Conservation (phyloP, 192 early-diverging fungal genomes). For the Coemansia sp. region DNA sequence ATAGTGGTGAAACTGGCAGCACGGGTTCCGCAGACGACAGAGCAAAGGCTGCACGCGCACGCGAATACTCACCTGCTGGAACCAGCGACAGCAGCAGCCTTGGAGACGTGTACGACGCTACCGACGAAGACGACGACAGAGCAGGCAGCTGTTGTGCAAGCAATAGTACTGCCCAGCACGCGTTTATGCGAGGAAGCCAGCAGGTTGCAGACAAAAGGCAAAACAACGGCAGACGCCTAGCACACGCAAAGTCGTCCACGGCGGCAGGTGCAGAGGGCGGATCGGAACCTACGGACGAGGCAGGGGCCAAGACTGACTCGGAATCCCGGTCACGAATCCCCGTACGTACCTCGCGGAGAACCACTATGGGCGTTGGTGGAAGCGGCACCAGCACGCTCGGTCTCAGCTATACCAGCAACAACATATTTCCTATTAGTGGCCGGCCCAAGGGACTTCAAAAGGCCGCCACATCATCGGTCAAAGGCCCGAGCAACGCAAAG, state of each 20-base stretch:
- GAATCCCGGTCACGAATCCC: slow-evolving; percentile 18
- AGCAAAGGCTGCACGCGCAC: slow-evolving; percentile 2
- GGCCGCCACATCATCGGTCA: slow-evolving; percentile 3
- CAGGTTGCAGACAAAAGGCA: slow-evolving; percentile 5
- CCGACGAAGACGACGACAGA: slow-evolving; percentile 18
- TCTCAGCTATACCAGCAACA: slow-evolving; percentile 41
- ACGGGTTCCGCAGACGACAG: slow-evolving; percentile 8
- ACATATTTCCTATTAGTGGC: slow-evolving; percentile 43
- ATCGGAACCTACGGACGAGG: not conserved
- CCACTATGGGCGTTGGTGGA: slow-evolving; percentile 52
- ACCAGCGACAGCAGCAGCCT: slow-evolving; percentile 11
- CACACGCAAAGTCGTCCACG: slow-evolving; percentile 5
- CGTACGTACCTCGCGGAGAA: slow-evolving; percentile 22
- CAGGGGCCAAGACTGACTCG: slow-evolving; percentile 1
- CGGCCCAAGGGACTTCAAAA: slow-evolving; percentile 12
- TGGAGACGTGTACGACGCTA: slow-evolving; percentile 10
- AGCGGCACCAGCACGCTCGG: slow-evolving; percentile 51
- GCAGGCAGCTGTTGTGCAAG: slow-evolving; percentile 14
- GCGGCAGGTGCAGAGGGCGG: not conserved
- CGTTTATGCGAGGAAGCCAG: slow-evolving; percentile 27
- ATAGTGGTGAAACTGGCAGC: slow-evolving; percentile 17
- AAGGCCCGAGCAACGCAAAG: slow-evolving; percentile 2
- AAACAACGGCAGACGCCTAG: slow-evolving; percentile 9
- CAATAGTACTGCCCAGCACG: slow-evolving; percentile 13
- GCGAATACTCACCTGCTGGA: not conserved